phyloP scores from a whole-genome alignment of 352 stramenopile genomes.

The Phytophthora tentaculata region DNA sequence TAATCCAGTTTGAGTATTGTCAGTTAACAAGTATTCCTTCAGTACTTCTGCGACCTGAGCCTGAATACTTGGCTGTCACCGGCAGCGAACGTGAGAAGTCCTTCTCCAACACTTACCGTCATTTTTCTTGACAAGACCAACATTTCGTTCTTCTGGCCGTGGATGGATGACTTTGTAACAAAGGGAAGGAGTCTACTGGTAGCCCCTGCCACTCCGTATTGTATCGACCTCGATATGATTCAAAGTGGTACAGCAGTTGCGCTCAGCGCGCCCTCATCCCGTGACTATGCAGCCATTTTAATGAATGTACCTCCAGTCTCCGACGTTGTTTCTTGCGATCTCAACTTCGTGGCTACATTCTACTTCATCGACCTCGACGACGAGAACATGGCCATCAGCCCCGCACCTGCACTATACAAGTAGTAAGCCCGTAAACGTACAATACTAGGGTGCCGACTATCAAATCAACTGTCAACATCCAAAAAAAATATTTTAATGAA shows the following conservation, averaged over 20 bases:
- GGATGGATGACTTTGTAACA: not conserved
- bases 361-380: conserved; percentile 16
- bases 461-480: too few relatives aligned
- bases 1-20: conserved; percentile 33
- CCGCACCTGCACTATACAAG: not conserved
- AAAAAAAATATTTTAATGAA: too few relatives aligned
- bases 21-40: conserved; percentile 13
- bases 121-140: not conserved
- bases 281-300: conserved; percentile 5
- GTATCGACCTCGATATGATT: conserved; percentile 9
- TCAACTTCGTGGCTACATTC: not conserved
- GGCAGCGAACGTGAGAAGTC: conserved; percentile 25
- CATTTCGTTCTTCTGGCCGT: conserved; percentile 14
- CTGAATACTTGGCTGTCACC: conserved; percentile 23
- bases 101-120: not conserved
- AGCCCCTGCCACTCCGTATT: conserved; percentile 10
- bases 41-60: conserved; percentile 18
- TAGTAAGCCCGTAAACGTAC: conserved; percentile 1
- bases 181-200: not conserved
- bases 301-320: conserved; percentile 13
- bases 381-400: conserved; percentile 16
- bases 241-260: not conserved
- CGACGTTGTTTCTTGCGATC: not conserved
- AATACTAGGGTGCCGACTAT: too few relatives aligned
- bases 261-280: not conserved